phyloP scores from a whole-genome alignment of 805 yeast species.

The Brettanomyces naardenensis region DNA sequence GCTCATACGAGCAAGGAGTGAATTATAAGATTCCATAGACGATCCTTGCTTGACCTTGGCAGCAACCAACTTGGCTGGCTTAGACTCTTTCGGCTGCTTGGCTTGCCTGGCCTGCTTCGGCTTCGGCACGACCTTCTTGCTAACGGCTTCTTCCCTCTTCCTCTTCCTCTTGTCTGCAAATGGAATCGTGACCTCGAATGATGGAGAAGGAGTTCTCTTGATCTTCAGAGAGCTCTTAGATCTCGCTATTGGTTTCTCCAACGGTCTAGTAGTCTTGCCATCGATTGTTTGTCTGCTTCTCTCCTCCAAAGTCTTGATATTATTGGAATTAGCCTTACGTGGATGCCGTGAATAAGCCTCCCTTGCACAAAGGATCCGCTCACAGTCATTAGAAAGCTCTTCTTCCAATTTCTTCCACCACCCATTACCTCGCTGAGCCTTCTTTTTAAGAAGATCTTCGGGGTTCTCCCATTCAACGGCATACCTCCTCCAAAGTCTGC shows the following conservation, averaged over 20 bases:
- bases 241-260: neutral
- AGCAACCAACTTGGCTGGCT: neutral
- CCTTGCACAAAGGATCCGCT: slow-evolving; percentile 42
- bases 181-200: neutral
- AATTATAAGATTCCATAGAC: neutral
- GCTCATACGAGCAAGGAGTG: slow-evolving; percentile 6
- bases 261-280: neutral
- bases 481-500: slow-evolving; percentile 84
- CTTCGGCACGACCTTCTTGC: neutral
- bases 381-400: slow-evolving; percentile 60
- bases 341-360: slow-evolving; percentile 24
- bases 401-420: slow-evolving; percentile 59
- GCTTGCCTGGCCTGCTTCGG: neutral
- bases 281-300: neutral
- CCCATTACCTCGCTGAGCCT: slow-evolving; percentile 32
- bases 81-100: neutral
- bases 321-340: slow-evolving; percentile 2
- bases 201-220: neutral
- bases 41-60: neutral
- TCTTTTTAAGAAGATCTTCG: slow-evolving; percentile 44
- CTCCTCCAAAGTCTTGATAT: neutral
- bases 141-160: neutral
- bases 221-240: too few species aligned
- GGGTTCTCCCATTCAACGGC: slow-evolving; percentile 86
- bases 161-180: neutral